Conservation (phyloP, 2,329 filamentous ascomycete species). For the Paraphoma sp. region DNA sequence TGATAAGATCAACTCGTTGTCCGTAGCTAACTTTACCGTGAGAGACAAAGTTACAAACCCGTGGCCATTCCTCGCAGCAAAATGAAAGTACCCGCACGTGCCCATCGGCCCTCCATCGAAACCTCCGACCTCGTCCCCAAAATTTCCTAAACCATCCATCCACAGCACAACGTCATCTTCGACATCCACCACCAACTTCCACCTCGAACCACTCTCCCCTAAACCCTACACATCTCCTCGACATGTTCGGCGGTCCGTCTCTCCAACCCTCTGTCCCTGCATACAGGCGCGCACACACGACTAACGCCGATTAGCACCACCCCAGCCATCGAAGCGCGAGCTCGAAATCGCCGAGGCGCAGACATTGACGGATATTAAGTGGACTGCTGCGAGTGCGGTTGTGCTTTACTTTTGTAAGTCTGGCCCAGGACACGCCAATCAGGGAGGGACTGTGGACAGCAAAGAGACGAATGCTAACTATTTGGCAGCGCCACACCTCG, state of each 20-base stretch:
- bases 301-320: conserved; percentile 62
- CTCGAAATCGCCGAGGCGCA: conserved; percentile 68
- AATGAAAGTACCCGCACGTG: no score
- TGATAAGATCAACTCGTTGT: no score
- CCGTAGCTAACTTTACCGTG: no score
- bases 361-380: conserved; percentile 71
- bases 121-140: conserved; percentile 5
- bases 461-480: conserved; percentile 3
- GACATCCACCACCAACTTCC: not conserved
- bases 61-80: no score
- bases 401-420: conserved; percentile 78
- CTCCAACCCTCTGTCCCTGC: not conserved
- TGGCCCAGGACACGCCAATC: no score
- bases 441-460: not conserved
- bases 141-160: conserved; percentile 4
- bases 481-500: conserved; percentile 59
- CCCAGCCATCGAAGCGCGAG: conserved; percentile 73
- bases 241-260: conserved; percentile 64
- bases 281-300: not conserved
- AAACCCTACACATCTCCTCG: not conserved
- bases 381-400: conserved; percentile 68
- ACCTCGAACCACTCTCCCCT: not conserved
- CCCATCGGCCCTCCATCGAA: not conserved
- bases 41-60: no score
- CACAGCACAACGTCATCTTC: conserved; percentile 8